A percentile compares a stretch with the other conserved stretches of the same genome.
Conservation (phyloP, 441 rosid genomes). For the Biscutella laevigata region DNA sequence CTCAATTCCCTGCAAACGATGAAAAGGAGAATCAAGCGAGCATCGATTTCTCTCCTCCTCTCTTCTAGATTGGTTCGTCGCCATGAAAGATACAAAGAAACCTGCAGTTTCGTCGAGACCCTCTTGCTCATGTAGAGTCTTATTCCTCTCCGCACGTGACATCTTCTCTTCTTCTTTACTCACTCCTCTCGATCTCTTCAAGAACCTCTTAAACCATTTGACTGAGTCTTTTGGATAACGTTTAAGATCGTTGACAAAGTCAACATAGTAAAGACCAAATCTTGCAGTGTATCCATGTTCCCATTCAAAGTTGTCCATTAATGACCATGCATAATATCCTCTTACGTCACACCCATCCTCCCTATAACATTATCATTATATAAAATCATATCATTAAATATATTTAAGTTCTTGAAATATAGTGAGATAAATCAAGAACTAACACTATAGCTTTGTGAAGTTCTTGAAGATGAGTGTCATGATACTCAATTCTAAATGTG, state of each 20-base stretch:
- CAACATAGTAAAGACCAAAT: constrained; percentile 50
- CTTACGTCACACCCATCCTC: constrained; percentile 42
- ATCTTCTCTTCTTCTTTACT: not conserved
- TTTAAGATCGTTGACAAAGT: constrained; percentile 35
- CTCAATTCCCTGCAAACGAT: not conserved
- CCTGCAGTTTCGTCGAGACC: not conserved
- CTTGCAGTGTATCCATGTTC: constrained; percentile 36
- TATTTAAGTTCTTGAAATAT: too few relatives aligned
- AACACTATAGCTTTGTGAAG: constrained; percentile 28
- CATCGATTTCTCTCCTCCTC: constrained; percentile 11
- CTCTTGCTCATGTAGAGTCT: not conserved
- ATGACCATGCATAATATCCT: constrained; percentile 51
- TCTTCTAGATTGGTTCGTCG: constrained; percentile 18
- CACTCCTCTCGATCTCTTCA: constrained; percentile 16
- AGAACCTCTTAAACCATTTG: constrained; percentile 39
- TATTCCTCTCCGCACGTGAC: constrained; percentile 4
- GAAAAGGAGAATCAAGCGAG: constrained; percentile 5
- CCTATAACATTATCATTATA: too few relatives aligned
- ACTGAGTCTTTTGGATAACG: constrained; percentile 46
- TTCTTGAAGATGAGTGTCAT: constrained; percentile 20
- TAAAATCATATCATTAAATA: too few relatives aligned
- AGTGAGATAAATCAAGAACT: constrained; percentile 17
- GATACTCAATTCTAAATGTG: constrained; percentile 26
- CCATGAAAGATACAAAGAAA: constrained; percentile 16
- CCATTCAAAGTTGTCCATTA: constrained; percentile 51